A percentile compares a stretch with the other conserved stretches of the same genome.
Conservation (phyloP, 176 grass and related monocot genomes). For the Ampelocalamus luodianensis region DNA sequence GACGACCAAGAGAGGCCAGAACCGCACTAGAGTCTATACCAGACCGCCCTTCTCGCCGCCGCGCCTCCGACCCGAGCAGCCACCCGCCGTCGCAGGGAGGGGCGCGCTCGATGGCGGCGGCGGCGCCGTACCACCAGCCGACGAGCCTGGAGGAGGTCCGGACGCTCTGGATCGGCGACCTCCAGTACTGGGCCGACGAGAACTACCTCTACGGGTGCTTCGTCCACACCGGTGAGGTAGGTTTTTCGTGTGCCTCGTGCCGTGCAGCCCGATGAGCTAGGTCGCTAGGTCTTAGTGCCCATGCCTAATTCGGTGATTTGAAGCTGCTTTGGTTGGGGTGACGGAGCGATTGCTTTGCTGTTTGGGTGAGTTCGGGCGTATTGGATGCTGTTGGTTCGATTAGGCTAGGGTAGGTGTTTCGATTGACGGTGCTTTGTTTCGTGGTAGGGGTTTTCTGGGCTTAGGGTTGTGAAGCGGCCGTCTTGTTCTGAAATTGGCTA, state of each 20-base stretch:
- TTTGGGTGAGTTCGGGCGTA: neutral
- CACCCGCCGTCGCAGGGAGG: neutral
- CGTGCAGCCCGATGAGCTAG: neutral
- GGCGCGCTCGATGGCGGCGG: slow-evolving; percentile 46
- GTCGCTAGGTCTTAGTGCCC: neutral
- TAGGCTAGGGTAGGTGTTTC: neutral
- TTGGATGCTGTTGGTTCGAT: neutral
- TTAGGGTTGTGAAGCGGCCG: slow-evolving; percentile 32
- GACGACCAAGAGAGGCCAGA: neutral
- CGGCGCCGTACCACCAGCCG: slow-evolving; percentile 78
- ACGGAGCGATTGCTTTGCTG: slow-evolving; percentile 16
- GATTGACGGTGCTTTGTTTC: neutral
- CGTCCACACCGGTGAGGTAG: slow-evolving; percentile 87
- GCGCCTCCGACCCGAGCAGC: slow-evolving; percentile 42
- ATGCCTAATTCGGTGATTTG: neutral
- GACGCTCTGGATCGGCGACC: slow-evolving; percentile 98
- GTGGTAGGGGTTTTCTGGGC: neutral
- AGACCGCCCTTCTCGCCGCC: neutral
- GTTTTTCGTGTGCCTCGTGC: neutral
- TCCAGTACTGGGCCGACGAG: slow-evolving; percentile 99
- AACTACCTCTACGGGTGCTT: slow-evolving; percentile 96
- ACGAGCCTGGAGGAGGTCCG: slow-evolving; percentile 91
- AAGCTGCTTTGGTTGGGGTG: neutral
- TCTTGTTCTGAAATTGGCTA: neutral
- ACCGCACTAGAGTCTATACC: neutral